These are phyloP conservation scores for Bryum argenteum DNA, from an alignment of 225 moss, liverwort and hornwort genomes.

Conservation along the genomic window DNA sequence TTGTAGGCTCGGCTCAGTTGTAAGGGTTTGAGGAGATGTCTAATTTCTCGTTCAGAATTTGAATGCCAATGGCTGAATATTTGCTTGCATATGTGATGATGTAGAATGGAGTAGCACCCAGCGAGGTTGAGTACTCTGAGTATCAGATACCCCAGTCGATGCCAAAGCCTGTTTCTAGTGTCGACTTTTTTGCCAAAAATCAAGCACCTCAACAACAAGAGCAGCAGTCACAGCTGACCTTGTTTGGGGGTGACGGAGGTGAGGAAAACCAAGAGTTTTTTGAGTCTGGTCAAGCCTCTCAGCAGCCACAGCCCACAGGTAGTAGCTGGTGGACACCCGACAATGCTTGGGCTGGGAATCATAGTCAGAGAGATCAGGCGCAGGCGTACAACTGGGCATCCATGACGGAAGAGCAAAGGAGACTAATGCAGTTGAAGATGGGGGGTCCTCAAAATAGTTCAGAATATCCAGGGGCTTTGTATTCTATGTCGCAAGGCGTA, in stretches of 20 bases:
- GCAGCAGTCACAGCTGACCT: constrained; percentile 73
- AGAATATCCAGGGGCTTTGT: constrained; percentile 65
- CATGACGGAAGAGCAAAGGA: constrained; percentile 72
- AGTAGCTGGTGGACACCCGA: constrained; percentile 70
- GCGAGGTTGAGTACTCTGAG: constrained; percentile 69
- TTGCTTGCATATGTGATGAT: constrained; percentile 28
- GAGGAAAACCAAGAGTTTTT: constrained; percentile 83
- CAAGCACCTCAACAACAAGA: constrained; percentile 78
- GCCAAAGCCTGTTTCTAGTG: constrained; percentile 80
- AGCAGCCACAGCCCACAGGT: constrained; percentile 61
- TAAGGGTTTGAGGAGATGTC: constrained; percentile 7
- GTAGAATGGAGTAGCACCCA: constrained; percentile 77
- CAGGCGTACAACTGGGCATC: constrained; percentile 72
- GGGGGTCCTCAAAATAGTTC: constrained; percentile 57
- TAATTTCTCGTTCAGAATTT: constrained; percentile 9
- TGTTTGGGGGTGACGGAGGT: constrained; percentile 64
- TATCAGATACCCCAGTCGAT: constrained; percentile 78
- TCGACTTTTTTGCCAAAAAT: constrained; percentile 90
- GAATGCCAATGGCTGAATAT: background rate
- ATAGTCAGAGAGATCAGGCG: constrained; percentile 70
- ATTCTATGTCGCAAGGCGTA: constrained; percentile 61
- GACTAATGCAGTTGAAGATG: constrained; percentile 74
- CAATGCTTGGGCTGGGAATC: constrained; percentile 69
- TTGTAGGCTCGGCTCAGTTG: background rate
- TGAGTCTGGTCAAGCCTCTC: constrained; percentile 70